Conservation (phyloP, 75 land plant genomes). For the Gnetum montanum region DNA sequence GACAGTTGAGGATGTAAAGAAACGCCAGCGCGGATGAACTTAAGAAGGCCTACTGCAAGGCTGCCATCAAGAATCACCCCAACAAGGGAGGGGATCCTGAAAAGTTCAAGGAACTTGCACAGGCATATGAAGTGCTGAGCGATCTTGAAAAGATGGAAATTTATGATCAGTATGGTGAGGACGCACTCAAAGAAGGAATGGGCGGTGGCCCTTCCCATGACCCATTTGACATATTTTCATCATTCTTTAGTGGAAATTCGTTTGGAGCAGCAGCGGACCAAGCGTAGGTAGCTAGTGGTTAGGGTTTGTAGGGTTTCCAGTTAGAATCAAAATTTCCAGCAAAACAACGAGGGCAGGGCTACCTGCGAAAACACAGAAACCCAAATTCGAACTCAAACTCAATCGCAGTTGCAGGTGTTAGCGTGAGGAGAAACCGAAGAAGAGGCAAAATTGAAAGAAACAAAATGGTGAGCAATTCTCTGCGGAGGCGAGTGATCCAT, state of each 20-base stretch:
- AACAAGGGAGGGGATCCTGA: conserved; percentile 93
- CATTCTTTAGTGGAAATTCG: conserved; percentile 61
- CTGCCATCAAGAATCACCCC: conserved; percentile 85
- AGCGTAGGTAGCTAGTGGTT: too few species aligned
- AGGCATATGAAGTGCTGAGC: conserved; percentile 70
- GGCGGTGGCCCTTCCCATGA: conserved; percentile 41
- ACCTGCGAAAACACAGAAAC: too few species aligned
- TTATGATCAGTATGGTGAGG: conserved; percentile 75
- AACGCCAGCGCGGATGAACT: conserved; percentile 59
- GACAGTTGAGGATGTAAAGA: conserved; percentile 68
- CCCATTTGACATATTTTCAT: conserved; percentile 69
- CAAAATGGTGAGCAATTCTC: too few species aligned
- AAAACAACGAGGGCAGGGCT: too few species aligned
- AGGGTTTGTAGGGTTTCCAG: too few species aligned
- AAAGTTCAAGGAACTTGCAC: conserved; percentile 73
- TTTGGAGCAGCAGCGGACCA: too few species aligned
- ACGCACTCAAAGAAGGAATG: conserved; percentile 78
- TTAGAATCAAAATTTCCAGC: too few species aligned
- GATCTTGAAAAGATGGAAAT: conserved; percentile 63
- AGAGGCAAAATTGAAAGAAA: too few species aligned
- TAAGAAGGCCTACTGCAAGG: conserved; percentile 74
- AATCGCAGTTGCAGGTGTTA: too few species aligned
- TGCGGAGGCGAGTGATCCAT: too few species aligned
- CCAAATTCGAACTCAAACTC: too few species aligned
- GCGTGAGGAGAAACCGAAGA: too few species aligned